A percentile compares a stretch with the other conserved stretches of the same genome.
Evolutionary conservation across 495 filamentous ascomycete species (phyloP).

Genomic region (Aspergillus homomorphus): DNA sequence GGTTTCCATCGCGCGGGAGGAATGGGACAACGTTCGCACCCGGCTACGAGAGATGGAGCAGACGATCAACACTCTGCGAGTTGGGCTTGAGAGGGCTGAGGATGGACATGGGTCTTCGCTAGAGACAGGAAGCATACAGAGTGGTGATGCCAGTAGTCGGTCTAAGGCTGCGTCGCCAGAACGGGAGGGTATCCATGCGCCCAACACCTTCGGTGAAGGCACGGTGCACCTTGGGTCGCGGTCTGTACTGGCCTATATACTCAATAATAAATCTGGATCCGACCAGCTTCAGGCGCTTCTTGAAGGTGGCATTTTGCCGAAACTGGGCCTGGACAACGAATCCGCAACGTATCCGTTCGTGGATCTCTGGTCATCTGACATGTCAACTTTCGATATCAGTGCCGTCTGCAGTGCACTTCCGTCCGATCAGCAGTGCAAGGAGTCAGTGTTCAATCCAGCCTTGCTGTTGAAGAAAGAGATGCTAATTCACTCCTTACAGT

Average conservation of each 20-base stretch:
- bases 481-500: constrained; percentile 31
- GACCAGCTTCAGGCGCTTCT: constrained; percentile 63
- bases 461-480: neutral
- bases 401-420: constrained; percentile 71
- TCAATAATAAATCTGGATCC: constrained; percentile 62
- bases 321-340: constrained; percentile 79
- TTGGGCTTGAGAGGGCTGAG: constrained; percentile 39
- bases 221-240: constrained; percentile 57
- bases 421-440: constrained; percentile 60
- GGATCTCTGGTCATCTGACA: constrained; percentile 59
- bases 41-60: constrained; percentile 43
- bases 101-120: constrained; percentile 26
- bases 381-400: constrained; percentile 67
- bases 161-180: constrained; percentile 43
- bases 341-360: constrained; percentile 77
- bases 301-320: constrained; percentile 74
- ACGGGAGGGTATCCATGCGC: constrained; percentile 52
- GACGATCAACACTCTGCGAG: constrained; percentile 39
- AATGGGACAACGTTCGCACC: constrained; percentile 47
- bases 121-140: constrained; percentile 56
- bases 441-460: constrained; percentile 42
- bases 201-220: constrained; percentile 52
- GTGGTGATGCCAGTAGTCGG: constrained; percentile 48
- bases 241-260: constrained; percentile 57
- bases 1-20: constrained; percentile 43